Base-by-base conservation (phyloP, 495 filamentous ascomycete genomes). In the Symbiotaphrina buchneri region DNA sequence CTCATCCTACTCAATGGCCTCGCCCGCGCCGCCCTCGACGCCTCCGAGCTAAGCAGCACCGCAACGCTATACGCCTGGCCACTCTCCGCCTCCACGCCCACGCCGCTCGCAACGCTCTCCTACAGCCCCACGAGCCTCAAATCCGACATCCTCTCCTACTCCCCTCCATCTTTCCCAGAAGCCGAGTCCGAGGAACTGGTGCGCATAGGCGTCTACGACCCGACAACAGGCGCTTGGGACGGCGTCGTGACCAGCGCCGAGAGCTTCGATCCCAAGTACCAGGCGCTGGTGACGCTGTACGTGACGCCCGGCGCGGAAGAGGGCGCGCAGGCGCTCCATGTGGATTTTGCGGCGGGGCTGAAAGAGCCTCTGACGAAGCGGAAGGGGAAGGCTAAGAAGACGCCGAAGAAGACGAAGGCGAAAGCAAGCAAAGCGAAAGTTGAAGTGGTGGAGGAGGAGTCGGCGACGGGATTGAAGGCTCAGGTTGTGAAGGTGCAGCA, bases 1-100 rank as follows among this genome's bases (percentile, higher is more conserved):
- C n/a, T n/a, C n/a, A n/a, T n/a, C n/a, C 29, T 25, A 7, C 22
- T 25, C 22, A 13, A 25, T 13, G 8, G 22, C 8, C 22, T 25
- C 22, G 8, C 8, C 8, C 22, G 7, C 22, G 13, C 7, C 22
- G 13, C 13, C 22, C 7, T 7, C 7, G 8, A 13, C 13, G 19
- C 13, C 18, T 30, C 30, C 1, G n/a, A 10, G n/a, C n/a, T 7
- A 31, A 32, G 19, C 30, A 15, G 10, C 30, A 18, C n/a, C 30
- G 14, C 10, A 14, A 32, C 30, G 1, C 10, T 32, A 25, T 22
- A 32, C 20, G 10, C 13, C 30, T 32, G 30, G 30, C 30, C 30
- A 2, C 30, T 32, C 30, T 7, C 7, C 2, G 30, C 30, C n/a
- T 1, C 30, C 7, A 23, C 30, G 10, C 30, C 30, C 13, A 2